Percentiles rank a stretch among this genome's conserved stretches.
Conservation (phyloP, 2,329 filamentous ascomycete species). For the Fonsecaea pugnacius region DNA sequence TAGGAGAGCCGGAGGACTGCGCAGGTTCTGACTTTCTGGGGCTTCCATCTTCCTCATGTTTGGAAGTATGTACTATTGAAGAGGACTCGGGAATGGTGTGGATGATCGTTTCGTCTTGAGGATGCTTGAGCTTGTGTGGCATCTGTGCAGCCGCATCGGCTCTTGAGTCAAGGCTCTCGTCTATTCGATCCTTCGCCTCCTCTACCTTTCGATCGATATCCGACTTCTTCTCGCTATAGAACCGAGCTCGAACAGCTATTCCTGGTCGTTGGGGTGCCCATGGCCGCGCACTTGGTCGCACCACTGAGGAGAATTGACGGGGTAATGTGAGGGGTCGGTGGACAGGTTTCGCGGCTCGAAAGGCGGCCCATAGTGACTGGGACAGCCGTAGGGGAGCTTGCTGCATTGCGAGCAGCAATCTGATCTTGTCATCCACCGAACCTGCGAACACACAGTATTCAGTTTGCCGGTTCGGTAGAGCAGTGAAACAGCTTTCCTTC, state of each 20-base stretch:
- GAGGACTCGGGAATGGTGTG: conserved; percentile 36
- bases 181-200: conserved; percentile 34
- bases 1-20: conserved; percentile 6
- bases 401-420: conserved; percentile 35
- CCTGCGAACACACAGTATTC: conserved; percentile 5
- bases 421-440: conserved; percentile 1
- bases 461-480: not conserved
- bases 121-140: conserved; percentile 28
- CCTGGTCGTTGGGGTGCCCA: conserved; percentile 20
- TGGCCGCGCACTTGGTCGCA: conserved; percentile 18
- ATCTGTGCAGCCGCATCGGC: conserved; percentile 27
- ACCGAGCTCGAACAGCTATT: conserved; percentile 33
- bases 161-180: conserved; percentile 33
- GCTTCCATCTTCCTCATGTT: conserved; percentile 8
- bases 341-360: conserved; percentile 37
- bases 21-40: conserved; percentile 9
- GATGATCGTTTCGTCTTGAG: conserved; percentile 35
- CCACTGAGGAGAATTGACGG: conserved; percentile 21
- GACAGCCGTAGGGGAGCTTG: conserved; percentile 37
- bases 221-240: conserved; percentile 35
- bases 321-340: conserved; percentile 16
- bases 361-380: conserved; percentile 38
- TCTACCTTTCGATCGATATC: conserved; percentile 33
- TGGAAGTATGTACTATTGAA: conserved; percentile 34
- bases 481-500: conserved; percentile 4